A percentile compares a stretch with the other conserved stretches of the same genome.
Conservation (phyloP, 2,329 filamentous ascomycete species). For the Calonectria honghensis region DNA sequence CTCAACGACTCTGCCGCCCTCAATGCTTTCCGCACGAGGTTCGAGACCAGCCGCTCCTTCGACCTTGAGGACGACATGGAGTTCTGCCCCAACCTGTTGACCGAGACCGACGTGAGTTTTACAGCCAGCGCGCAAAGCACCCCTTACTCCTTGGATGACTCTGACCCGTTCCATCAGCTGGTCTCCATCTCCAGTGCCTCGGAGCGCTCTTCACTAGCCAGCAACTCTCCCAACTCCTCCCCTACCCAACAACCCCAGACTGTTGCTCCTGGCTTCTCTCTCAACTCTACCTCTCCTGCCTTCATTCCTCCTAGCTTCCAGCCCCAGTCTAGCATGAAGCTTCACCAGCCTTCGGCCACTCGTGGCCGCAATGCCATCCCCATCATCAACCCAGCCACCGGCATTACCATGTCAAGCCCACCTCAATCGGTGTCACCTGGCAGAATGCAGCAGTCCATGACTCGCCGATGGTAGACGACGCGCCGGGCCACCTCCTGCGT, state of each 20-base stretch:
- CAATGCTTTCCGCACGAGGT: conserved; percentile 87
- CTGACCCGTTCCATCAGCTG: conserved; percentile 75
- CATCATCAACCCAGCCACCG: conserved; percentile 96
- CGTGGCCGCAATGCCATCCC: conserved; percentile 96
- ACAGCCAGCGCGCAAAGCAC: conserved; percentile 42
- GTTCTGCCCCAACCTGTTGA: conserved; percentile 94
- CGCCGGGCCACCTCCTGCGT: conserved; percentile 55
- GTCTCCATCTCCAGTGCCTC: conserved; percentile 95
- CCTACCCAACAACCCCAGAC: conserved; percentile 91
- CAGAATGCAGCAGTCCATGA: conserved; percentile 75
- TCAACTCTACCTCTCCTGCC: conserved; percentile 79
- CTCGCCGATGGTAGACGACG: conserved; percentile 71
- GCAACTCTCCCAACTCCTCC: conserved; percentile 93
- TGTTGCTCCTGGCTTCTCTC: conserved; percentile 85
- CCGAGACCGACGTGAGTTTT: conserved; percentile 90
- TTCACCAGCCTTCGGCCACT: conserved; percentile 92
- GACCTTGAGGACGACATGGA: conserved; percentile 97
- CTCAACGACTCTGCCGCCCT: conserved; percentile 85
- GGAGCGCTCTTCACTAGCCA: conserved; percentile 95
- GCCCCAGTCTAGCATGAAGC: conserved; percentile 81
- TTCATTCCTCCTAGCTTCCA: conserved; percentile 81
- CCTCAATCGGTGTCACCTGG: conserved; percentile 82
- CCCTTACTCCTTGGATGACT: conserved; percentile 39
- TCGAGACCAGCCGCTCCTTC: conserved; percentile 94
- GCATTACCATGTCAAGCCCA: conserved; percentile 90